Evolutionary conservation across 2,329 filamentous ascomycete genomes (phyloP).

Genomic region (Colletotrichum australisinense): DNA sequence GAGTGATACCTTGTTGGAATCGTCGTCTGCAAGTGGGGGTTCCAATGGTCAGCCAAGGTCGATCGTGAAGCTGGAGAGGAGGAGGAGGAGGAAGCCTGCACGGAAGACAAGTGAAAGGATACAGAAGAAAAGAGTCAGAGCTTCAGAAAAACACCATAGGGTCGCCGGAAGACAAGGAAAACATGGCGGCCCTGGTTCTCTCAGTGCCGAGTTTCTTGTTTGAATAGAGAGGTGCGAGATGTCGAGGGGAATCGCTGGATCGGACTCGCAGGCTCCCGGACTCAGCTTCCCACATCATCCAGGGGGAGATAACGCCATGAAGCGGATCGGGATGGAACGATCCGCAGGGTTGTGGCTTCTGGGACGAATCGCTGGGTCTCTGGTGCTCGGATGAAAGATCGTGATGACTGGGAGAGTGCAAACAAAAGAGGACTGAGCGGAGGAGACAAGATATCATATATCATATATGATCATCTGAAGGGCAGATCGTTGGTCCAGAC

Average conservation of each 20-base stretch:
- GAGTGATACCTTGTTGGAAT: conserved; percentile 75
- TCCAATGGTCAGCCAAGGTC: conserved; percentile 15
- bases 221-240: conserved; percentile 7
- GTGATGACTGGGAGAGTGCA: conserved; percentile 12
- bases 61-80: conserved; percentile 9
- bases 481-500: conserved; percentile 23
- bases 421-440: conserved; percentile 31
- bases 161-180: not conserved
- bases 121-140: conserved; percentile 14
- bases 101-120: conserved; percentile 27
- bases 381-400: not conserved
- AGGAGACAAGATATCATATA: conserved; percentile 32
- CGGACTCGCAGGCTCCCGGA: conserved; percentile 18
- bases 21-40: conserved; percentile 75
- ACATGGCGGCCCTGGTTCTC: not conserved
- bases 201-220: conserved; percentile 8
- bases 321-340: conserved; percentile 25
- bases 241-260: conserved; percentile 21
- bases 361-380: conserved; percentile 12
- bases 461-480: conserved; percentile 29
- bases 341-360: conserved; percentile 25
- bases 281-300: conserved; percentile 10
- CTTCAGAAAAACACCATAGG: conserved; percentile 5
- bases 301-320: conserved; percentile 15
- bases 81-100: conserved; percentile 26